phyloP scores from a whole-genome alignment of 306 rosid species.

The Elaeagnus macrophylla region DNA sequence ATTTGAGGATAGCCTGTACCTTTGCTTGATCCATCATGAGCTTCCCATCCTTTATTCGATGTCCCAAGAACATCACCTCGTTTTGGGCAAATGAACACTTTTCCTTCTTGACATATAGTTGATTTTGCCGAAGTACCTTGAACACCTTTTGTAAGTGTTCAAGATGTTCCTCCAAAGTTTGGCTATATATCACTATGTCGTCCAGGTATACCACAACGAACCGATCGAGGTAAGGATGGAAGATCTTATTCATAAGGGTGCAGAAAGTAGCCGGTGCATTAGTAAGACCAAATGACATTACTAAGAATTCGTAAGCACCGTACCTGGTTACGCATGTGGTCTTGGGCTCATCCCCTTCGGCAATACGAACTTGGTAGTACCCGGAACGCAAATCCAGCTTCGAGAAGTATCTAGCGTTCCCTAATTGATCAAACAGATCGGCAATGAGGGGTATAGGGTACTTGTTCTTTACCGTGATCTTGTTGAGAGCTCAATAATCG shows the following conservation, averaged over 20 bases:
- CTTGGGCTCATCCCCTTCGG: too few species aligned
- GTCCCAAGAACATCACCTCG: neutral
- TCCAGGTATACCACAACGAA: too few species aligned
- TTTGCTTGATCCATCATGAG: conserved; percentile 3
- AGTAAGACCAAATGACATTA: too few species aligned
- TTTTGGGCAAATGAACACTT: neutral
- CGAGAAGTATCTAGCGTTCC: too few species aligned
- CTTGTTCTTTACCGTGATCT: conserved; percentile 1
- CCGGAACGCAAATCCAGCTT: too few species aligned
- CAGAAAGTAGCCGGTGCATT: neutral
- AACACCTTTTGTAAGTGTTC: neutral
- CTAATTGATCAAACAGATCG: conserved; percentile 2
- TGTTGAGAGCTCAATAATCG: neutral
- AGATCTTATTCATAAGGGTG: neutral
- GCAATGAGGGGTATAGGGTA: neutral
- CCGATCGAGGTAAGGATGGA: neutral
- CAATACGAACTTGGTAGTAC: too few species aligned
- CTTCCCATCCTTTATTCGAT: neutral
- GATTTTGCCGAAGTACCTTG: neutral
- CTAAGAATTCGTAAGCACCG: too few species aligned
- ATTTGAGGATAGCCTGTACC: neutral
- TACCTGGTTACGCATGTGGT: too few species aligned
- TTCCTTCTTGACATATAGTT: conserved; percentile 1
- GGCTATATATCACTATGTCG: conserved; percentile 4
- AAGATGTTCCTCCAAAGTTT: neutral